A percentile compares a stretch with the other conserved stretches of the same genome.
Evolutionary conservation across 2,329 filamentous ascomycete genomes (phyloP).

Genomic region (Byssoonygena ceratinophila): DNA sequence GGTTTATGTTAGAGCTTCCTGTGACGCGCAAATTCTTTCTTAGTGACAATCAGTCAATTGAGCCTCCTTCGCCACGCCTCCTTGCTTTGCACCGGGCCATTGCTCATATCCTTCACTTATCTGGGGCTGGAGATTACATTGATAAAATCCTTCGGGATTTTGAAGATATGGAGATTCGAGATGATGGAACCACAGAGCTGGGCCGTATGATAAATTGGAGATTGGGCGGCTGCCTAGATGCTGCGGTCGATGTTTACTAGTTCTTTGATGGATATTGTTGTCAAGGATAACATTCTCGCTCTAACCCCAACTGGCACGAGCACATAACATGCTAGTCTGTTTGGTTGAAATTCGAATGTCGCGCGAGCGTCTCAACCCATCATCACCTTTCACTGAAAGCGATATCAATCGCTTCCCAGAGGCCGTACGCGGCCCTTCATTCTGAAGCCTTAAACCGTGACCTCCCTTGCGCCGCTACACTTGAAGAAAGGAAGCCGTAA

Average conservation of each 20-base stretch:
- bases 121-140: slow-evolving; percentile 28
- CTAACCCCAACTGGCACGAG: too few species aligned
- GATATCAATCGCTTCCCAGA: too few species aligned
- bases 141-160: slow-evolving; percentile 22
- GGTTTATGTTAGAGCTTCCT: not conserved
- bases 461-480: too few species aligned
- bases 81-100: slow-evolving; percentile 7
- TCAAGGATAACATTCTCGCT: too few species aligned
- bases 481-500: too few species aligned
- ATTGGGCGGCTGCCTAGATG: not conserved
- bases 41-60: slow-evolving; percentile 21
- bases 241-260: not conserved
- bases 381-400: too few species aligned
- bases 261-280: too few species aligned
- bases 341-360: too few species aligned
- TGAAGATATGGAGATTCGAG: slow-evolving; percentile 1
- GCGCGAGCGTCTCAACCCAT: too few species aligned
- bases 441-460: too few species aligned
- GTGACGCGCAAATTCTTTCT: slow-evolving; percentile 26
- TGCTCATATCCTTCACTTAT: slow-evolving; percentile 6
- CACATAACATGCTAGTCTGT: too few species aligned
- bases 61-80: slow-evolving; percentile 12
- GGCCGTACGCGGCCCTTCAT: too few species aligned
- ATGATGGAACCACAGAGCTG: slow-evolving; percentile 12
- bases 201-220: not conserved